These are phyloP conservation scores for Ulota crispa DNA, from an alignment of 225 moss, liverwort and hornwort genomes.

Conservation along the genomic window DNA sequence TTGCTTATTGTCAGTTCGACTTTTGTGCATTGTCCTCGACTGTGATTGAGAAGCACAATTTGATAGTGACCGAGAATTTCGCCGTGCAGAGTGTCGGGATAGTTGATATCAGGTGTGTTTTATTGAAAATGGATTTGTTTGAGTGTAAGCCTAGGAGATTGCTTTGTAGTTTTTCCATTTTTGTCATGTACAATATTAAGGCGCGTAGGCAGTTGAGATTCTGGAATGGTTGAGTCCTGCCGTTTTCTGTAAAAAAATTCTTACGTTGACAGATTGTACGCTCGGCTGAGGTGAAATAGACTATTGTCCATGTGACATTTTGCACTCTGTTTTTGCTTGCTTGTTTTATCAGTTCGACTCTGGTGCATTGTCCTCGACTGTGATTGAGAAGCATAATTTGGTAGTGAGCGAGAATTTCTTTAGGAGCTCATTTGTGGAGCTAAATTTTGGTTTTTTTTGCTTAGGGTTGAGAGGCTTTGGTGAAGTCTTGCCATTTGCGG, in stretches of 20 bases:
- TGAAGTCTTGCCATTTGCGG: not conserved
- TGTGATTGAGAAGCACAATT: not conserved
- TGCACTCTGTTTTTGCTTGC: too few relatives aligned
- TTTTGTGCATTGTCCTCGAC: constrained; percentile 9
- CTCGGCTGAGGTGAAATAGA: too few relatives aligned
- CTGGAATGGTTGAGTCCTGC: not conserved
- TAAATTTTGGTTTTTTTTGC: not conserved
- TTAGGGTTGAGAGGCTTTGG: constrained; percentile 21
- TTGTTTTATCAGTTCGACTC: too few relatives aligned
- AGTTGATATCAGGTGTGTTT: not conserved
- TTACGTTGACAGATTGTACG: too few relatives aligned
- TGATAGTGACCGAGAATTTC: not conserved
- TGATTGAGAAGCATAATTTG: too few relatives aligned
- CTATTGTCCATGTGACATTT: too few relatives aligned
- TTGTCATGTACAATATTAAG: not conserved
- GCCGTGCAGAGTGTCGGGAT: not conserved
- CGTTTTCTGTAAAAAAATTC: not conserved
- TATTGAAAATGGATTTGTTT: not conserved
- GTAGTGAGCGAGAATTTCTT: too few relatives aligned
- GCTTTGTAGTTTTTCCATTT: constrained; percentile 2
- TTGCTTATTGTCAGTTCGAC: not conserved
- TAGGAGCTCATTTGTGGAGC: not conserved
- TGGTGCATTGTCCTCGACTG: too few relatives aligned
- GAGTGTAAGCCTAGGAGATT: not conserved
- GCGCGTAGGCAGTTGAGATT: constrained; percentile 12